Conservation (phyloP, 352 stramenopile genomes). For the Phytopythium delawarense region DNA sequence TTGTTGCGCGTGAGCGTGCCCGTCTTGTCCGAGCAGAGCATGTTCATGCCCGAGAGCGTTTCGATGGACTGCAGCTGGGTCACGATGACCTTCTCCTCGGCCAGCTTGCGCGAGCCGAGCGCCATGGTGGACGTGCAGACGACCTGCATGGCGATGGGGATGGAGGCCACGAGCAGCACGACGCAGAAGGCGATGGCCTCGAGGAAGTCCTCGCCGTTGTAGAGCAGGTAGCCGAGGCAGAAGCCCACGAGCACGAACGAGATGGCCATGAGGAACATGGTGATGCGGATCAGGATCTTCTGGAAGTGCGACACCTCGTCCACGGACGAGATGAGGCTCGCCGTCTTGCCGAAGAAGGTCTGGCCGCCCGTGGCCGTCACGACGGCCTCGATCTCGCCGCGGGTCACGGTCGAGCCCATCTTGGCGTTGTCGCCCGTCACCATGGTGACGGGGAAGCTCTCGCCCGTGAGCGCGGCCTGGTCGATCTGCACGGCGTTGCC, state of each 20-base stretch:
- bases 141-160: slow-evolving; percentile 93
- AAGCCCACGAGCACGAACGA: slow-evolving; percentile 86
- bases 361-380: slow-evolving; percentile 86
- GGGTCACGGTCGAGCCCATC: slow-evolving; percentile 82
- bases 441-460: slow-evolving; percentile 93
- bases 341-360: slow-evolving; percentile 92
- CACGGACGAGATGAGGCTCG: slow-evolving; percentile 62
- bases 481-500: slow-evolving; percentile 86
- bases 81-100: slow-evolving; percentile 92
- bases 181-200: slow-evolving; percentile 86
- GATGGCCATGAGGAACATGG: slow-evolving; percentile 86
- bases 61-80: slow-evolving; percentile 91
- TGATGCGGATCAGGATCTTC: slow-evolving; percentile 92
- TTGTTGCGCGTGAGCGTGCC: slow-evolving; percentile 91
- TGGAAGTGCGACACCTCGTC: slow-evolving; percentile 86
- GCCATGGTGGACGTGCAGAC: slow-evolving; percentile 92
- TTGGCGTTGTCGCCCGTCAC: slow-evolving; percentile 74
- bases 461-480: slow-evolving; percentile 92
- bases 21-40: slow-evolving; percentile 96
- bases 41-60: slow-evolving; percentile 90
- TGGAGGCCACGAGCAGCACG: slow-evolving; percentile 89
- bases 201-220: slow-evolving; percentile 71
- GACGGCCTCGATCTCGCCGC: slow-evolving; percentile 91
- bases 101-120: slow-evolving; percentile 87
- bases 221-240: slow-evolving; percentile 83